Base-by-base conservation (phyloP, 768 basidiomycete genomes). In the Suillus clintonianus region DNA sequence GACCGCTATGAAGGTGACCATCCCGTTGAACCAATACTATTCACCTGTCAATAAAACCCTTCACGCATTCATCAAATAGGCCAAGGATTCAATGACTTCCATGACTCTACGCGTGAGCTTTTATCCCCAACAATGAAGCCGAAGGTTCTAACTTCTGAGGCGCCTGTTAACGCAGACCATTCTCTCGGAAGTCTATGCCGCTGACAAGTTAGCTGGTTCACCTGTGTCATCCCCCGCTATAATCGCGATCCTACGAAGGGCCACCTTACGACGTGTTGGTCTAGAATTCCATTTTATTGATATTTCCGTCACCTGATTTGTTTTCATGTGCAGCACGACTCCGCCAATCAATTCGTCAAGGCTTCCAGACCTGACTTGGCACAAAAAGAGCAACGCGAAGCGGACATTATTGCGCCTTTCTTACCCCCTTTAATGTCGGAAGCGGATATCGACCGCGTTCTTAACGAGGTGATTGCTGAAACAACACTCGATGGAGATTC, bases 281-380 rank as follows among this genome's bases (percentile, higher is more conserved):
- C 22, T 42, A 56, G 59, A 62, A 24, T 27, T 47, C 37, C 56
- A 48, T 62, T 53, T 47, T 4, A 11, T 17, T 50, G 27, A 7
- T 50, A 17, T 10, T 17, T 39, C 32, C 47, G 30, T 36, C 30
- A 62, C 32, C 58, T 73, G 53, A 71, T 36, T 13, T 53, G 42
- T 17, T 56, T 50, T 58, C 48, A 39, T 62, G 53, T 51, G 48
- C 60, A 92, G 91, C 78, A 71, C 5, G 89, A 90, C 59, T 83
- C 89, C 48, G 86, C 85, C 22, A 68, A 75, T 10, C 83, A 86
- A 67, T 92, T 85, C 68, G 66, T 68, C 14, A 76, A 82, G 69
- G 89, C 86, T 27, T 79, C 82, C n/a, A 83, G 91, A 50, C 75
- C 76, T 1, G 90, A 92, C 61, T 83, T 92, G 43, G 89, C 88